Evolutionary conservation across 768 basidiomycete species (phyloP).

Genomic region (Suillus ampliporus): DNA sequence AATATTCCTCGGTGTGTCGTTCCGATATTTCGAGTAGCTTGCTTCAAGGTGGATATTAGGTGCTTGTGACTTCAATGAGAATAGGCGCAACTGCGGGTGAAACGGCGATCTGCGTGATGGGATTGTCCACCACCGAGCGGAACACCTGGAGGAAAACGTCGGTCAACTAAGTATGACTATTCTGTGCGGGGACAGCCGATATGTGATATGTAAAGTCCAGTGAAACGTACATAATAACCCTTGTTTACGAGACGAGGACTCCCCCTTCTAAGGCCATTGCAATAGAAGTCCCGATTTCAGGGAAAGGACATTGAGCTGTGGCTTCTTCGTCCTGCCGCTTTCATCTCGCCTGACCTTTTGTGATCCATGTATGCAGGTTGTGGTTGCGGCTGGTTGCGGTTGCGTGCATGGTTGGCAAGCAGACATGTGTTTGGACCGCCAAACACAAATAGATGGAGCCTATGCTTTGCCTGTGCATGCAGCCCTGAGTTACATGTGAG

Average conservation of each 20-base stretch:
- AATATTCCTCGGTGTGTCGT: not conserved
- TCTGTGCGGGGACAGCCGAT: not conserved
- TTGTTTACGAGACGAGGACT: not conserved
- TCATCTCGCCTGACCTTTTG: not conserved
- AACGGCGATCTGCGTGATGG: conserved; percentile 6
- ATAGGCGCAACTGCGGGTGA: not conserved
- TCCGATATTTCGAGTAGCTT: not conserved
- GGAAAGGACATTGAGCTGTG: not conserved
- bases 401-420: too few species aligned
- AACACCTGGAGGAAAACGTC: not conserved
- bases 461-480: conserved; percentile 1
- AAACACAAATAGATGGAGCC: not conserved
- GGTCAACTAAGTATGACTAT: not conserved
- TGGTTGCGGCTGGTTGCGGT: too few species aligned
- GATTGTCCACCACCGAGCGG: not conserved
- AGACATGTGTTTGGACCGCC: not conserved
- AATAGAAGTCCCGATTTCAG: not conserved
- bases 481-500: not conserved
- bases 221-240: conserved; percentile 1
- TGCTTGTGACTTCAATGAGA: not conserved
- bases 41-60: not conserved
- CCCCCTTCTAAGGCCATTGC: not conserved
- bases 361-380: not conserved
- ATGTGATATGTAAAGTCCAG: not conserved
- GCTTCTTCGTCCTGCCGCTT: not conserved